Conservation (phyloP, 1,284 basidiomycete species). For the Ceratobasidium sp. region DNA sequence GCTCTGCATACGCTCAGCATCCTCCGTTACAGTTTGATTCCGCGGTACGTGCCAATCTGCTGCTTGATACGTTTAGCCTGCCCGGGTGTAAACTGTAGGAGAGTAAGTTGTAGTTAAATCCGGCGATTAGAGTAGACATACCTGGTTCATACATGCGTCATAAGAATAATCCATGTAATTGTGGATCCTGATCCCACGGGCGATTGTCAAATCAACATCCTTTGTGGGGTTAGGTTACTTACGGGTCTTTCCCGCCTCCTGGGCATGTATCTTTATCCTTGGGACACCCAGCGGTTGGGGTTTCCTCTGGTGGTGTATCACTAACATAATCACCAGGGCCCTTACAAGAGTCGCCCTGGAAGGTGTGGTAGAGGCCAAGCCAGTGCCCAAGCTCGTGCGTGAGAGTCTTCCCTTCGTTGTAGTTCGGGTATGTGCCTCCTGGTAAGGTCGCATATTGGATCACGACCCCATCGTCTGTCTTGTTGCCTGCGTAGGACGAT, state of each 20-base stretch:
- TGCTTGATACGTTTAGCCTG: slow-evolving; percentile 65
- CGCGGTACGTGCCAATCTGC: no score
- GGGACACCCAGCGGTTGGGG: slow-evolving; percentile 48
- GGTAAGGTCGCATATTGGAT: slow-evolving; percentile 52
- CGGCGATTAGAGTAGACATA: neutral
- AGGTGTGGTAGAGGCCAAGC: slow-evolving; percentile 55
- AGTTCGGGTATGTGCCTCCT: slow-evolving; percentile 51
- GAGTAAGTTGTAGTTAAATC: neutral
- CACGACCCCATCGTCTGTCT: slow-evolving; percentile 52
- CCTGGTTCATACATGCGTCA: slow-evolving; percentile 51
- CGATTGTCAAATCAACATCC: neutral
- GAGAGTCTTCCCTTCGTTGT: slow-evolving; percentile 55
- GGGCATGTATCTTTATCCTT: slow-evolving; percentile 50
- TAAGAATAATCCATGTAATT: slow-evolving; percentile 46
- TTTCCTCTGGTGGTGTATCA: slow-evolving; percentile 52
- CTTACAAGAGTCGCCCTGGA: slow-evolving; percentile 55
- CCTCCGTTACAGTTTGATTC: no score
- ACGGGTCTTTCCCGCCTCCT: slow-evolving; percentile 47
- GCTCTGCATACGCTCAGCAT: no score
- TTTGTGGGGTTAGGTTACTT: neutral
- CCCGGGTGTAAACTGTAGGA: slow-evolving; percentile 61
- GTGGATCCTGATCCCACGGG: slow-evolving; percentile 18
- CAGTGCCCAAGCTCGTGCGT: slow-evolving; percentile 54
- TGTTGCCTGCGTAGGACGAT: slow-evolving; percentile 39
- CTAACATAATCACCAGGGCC: slow-evolving; percentile 53